Percentiles rank a stretch among this genome's conserved stretches.
phyloP scores from a whole-genome alignment of 1,284 basidiomycete genomes.

The Coniferiporia sulphurascens region DNA sequence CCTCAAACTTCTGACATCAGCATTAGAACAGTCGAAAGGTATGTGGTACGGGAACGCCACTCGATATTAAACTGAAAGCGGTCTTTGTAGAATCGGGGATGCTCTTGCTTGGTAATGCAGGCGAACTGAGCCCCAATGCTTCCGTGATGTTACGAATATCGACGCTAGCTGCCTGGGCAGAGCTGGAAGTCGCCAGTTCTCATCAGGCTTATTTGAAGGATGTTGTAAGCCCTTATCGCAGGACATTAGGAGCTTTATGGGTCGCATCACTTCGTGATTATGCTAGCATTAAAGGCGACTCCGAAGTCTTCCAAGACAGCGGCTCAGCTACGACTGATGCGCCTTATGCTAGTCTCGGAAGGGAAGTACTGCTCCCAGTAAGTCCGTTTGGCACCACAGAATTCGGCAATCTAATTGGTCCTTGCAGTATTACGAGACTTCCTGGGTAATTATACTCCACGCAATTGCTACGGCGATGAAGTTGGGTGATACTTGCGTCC shows the following conservation, averaged over 20 bases:
- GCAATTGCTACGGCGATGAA: slow-evolving; percentile 84
- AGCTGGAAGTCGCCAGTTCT: slow-evolving; percentile 78
- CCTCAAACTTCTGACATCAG: slow-evolving; percentile 81
- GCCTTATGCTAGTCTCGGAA: slow-evolving; percentile 82
- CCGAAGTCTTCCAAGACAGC: slow-evolving; percentile 74
- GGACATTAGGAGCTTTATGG: slow-evolving; percentile 81
- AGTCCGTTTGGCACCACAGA: slow-evolving; percentile 27
- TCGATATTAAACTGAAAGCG: slow-evolving; percentile 6
- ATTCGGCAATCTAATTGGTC: background rate
- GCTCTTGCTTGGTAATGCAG: slow-evolving; percentile 82
- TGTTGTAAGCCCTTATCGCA: slow-evolving; percentile 81
- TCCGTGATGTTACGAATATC: slow-evolving; percentile 94
- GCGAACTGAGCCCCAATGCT: slow-evolving; percentile 88
- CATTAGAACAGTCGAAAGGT: slow-evolving; percentile 90
- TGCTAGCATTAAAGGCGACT: slow-evolving; percentile 84
- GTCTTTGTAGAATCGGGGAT: slow-evolving; percentile 66
- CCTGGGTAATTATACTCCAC: slow-evolving; percentile 83
- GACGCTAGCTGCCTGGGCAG: slow-evolving; percentile 93
- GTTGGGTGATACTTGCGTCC: slow-evolving; percentile 59
- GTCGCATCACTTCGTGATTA: slow-evolving; percentile 87
- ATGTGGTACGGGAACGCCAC: slow-evolving; percentile 14
- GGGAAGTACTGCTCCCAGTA: slow-evolving; percentile 87
- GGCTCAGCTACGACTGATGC: slow-evolving; percentile 72
- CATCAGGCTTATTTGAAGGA: slow-evolving; percentile 75
- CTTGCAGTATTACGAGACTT: slow-evolving; percentile 80